Percentiles rank a stretch among this genome's conserved stretches.
Conservation (phyloP, 805 yeast genomes). For the Lipomyces yamanashiensis region DNA sequence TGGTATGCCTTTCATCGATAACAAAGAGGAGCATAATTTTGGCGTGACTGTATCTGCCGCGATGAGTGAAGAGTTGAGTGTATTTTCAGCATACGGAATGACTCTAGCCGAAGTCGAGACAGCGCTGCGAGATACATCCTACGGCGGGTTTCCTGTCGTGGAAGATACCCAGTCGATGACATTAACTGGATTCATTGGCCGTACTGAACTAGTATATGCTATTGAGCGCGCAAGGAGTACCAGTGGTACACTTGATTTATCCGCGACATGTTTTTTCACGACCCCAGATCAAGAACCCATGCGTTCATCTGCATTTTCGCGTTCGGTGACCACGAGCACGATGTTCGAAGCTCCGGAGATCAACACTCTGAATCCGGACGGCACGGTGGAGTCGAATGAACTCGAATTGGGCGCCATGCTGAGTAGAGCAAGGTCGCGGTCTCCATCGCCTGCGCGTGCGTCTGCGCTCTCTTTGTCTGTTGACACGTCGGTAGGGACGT, state of each 20-base stretch:
- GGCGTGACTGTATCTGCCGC: constrained; percentile 59
- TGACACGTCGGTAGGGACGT: background rate
- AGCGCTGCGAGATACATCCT: constrained; percentile 36
- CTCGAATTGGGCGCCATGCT: background rate
- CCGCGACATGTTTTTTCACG: constrained; percentile 29
- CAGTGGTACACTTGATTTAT: background rate
- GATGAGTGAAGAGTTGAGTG: constrained; percentile 55
- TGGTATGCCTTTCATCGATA: constrained; percentile 80
- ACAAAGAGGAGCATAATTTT: constrained; percentile 67
- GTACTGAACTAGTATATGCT: constrained; percentile 40
- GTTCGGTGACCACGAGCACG: background rate
- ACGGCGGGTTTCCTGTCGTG: constrained; percentile 48
- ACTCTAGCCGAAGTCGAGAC: constrained; percentile 37
- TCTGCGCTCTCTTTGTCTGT: background rate
- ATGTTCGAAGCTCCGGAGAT: constrained; percentile 1
- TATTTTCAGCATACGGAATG: constrained; percentile 35
- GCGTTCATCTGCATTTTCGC: constrained; percentile 2
- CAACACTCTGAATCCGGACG: background rate
- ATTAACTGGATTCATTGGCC: constrained; percentile 45
- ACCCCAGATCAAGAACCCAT: constrained; percentile 32
- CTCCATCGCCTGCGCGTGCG: background rate
- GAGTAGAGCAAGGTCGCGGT: background rate
- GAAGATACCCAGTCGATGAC: constrained; percentile 39
- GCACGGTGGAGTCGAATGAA: background rate
- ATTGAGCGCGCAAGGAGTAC: constrained; percentile 26